Conservation (phyloP, 2,329 filamentous ascomycete genomes). For the Neurospora crassa region DNA sequence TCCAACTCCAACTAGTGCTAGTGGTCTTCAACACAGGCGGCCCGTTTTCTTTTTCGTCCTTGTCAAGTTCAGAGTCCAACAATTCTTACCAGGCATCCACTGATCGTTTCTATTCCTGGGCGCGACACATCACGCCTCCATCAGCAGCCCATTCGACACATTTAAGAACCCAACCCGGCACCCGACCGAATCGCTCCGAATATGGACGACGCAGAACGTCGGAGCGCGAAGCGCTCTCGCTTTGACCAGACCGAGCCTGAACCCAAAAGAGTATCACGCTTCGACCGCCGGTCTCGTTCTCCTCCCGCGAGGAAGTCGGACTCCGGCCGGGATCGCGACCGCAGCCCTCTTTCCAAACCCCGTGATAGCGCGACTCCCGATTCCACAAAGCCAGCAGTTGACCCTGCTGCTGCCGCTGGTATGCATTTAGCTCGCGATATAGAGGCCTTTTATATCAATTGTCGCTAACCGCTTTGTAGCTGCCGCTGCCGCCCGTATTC, state of each 20-base stretch:
- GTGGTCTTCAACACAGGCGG: background rate
- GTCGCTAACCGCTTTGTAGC: constrained; percentile 39
- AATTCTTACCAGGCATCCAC: background rate
- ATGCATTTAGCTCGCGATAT: constrained; percentile 20
- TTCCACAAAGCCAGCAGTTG: constrained; percentile 40
- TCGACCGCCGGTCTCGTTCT: constrained; percentile 86
- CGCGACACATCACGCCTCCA: background rate
- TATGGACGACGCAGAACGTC: constrained; percentile 73
- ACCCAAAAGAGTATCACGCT: constrained; percentile 65
- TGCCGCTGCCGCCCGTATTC: constrained; percentile 82
- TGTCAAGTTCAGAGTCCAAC: background rate
- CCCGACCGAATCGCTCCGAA: constrained; percentile 3
- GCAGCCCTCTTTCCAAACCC: constrained; percentile 59
- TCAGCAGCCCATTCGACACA: background rate
- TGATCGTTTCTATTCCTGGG: background rate
- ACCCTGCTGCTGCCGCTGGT: constrained; percentile 75
- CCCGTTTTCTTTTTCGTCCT: background rate
- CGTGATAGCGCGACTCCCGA: constrained; percentile 27
- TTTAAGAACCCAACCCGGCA: background rate
- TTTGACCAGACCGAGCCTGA: constrained; percentile 89
- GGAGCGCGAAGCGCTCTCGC: constrained; percentile 71
- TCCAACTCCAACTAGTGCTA: background rate
- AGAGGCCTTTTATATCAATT: background rate
- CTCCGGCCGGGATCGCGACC: constrained; percentile 63
- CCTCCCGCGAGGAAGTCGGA: constrained; percentile 61